Base-by-base conservation (phyloP, 176 grass and related monocot species). In the Oryza coarctata region DNA sequence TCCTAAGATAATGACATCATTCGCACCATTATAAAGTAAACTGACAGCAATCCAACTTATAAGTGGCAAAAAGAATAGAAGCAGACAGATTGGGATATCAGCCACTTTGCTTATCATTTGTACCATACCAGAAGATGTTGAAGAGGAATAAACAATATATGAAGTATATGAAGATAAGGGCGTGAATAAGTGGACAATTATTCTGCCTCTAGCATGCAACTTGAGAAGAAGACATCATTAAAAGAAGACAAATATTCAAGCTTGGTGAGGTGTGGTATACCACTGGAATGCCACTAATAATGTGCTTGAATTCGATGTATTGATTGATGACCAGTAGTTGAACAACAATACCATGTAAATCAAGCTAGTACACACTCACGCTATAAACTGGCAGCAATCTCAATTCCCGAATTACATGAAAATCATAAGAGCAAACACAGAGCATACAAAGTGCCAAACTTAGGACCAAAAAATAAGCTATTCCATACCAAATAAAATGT, bases 11-110 rank as follows among this genome's bases (percentile, higher is more conserved):
- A n/a, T 55, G 33, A 40, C 60, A 80, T 67, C 77, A 80, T 68
- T 74, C 57, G 28, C 63, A 67, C 55, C 83, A 13, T 31, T 47
- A 10, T 40, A 68, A 80, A 75, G 77, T 86, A 68, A 39, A 65
- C 6, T 43, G 70, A 80, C 62, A 75, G 70, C 77, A 86, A 75
- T 43, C 43, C 47, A 52, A 75, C 18, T 74, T 23, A 33, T 6
- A 22, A 9, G 50, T 80, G 44, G 65, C 20, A 38, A 1, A 55
- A 69, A 9, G 65, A 52, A 11, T 7, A 14, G 5, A 22, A 1
- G 20, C 20, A 20, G 26, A 12, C 49, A 29, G 67, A 61, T 60
- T 40, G 35, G 39, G 79, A 52, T 49, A 60, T 20, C 33, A 2
- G 10, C 20, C 1, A 60, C 41, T 36, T 43, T 58, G 25, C 8